phyloP scores from a whole-genome alignment of 1,139 yeast species.

The Suhomyces kunorum region DNA sequence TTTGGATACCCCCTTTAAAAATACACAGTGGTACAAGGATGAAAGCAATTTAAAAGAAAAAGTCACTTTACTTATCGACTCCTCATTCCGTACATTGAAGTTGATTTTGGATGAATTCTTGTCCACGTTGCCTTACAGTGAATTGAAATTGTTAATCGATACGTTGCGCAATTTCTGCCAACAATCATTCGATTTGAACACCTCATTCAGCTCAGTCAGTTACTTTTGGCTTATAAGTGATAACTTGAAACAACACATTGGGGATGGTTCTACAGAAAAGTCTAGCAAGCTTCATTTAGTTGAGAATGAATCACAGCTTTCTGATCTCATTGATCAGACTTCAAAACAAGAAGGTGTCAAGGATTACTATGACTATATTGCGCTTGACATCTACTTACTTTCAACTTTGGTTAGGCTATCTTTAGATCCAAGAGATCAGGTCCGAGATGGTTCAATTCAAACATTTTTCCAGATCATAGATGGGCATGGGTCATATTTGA shows the following conservation, averaged over 20 bases:
- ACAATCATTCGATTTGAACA: slow-evolving; percentile 74
- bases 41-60: slow-evolving; percentile 42
- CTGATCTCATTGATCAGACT: slow-evolving; percentile 9
- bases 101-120: slow-evolving; percentile 83
- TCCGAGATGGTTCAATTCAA: slow-evolving; percentile 84
- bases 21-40: slow-evolving; percentile 22
- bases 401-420: slow-evolving; percentile 63
- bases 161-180: slow-evolving; percentile 69
- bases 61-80: slow-evolving; percentile 50
- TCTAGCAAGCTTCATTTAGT: background rate
- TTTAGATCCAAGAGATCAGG: slow-evolving; percentile 69
- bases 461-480: slow-evolving; percentile 84
- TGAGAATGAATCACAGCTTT: slow-evolving; percentile 21
- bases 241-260: slow-evolving; percentile 46
- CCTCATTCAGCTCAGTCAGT: slow-evolving; percentile 86
- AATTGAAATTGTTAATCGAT: slow-evolving; percentile 65
- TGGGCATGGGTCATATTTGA: slow-evolving; percentile 62
- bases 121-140: slow-evolving; percentile 62
- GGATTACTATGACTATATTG: slow-evolving; percentile 26
- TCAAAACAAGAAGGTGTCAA: slow-evolving; percentile 1
- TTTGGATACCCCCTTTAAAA: slow-evolving; percentile 64
- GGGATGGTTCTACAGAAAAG: background rate
- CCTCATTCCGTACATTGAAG: slow-evolving; percentile 78
- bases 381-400: slow-evolving; percentile 66
- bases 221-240: slow-evolving; percentile 92